Base-by-base conservation (phyloP, 192 early-diverging fungal species). In the Kappamyces sp. region DNA sequence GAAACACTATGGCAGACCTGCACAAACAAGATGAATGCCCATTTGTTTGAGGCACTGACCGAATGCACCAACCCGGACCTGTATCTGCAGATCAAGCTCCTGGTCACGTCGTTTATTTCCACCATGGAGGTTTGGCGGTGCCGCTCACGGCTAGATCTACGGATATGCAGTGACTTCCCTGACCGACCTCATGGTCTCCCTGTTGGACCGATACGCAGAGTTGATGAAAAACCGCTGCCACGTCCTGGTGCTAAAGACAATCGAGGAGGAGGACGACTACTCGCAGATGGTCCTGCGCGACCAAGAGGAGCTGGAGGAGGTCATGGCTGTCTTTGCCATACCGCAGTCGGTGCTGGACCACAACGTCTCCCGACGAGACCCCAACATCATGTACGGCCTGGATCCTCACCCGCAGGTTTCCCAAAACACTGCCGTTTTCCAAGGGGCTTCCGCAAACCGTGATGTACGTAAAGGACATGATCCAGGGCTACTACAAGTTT, bases 1-100 rank as follows among this genome's bases (percentile, higher is more conserved):
- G 94, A 98, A 61, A 75, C 79, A 12, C 80, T 99, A 40, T 99
- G 97, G 89, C 86, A 93, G 35, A 75, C 76, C 9, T 86, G 90
- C 3, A 90, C 87, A 3, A 79, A 78, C 23, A 88, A 91, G 67
- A 86, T 97, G 42, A 86, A 87, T 39, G 68, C 82, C 12, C 77
- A 92, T 47, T 74, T 98, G 39, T 82, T 85, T 3, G 84, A 89
- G 39, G 85, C 86, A 49, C 74, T 99, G 47, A 76, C 79, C 55
- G 85, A 85, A 5, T 92, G 93, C 59, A 70, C 78, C 8, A 79
- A 86, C 55, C 89, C 96, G 9, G 83, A 86, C 10, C 70, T 87
- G 50, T 93, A 94, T 37, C 66, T 92, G 40, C 64, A 72, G 36
- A 84, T 99, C 60, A 91, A 98, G 58, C 60, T 80, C 34, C 49